Conservation (phyloP, 2,329 filamentous ascomycete species). For the Colletotrichum brevisporum region DNA sequence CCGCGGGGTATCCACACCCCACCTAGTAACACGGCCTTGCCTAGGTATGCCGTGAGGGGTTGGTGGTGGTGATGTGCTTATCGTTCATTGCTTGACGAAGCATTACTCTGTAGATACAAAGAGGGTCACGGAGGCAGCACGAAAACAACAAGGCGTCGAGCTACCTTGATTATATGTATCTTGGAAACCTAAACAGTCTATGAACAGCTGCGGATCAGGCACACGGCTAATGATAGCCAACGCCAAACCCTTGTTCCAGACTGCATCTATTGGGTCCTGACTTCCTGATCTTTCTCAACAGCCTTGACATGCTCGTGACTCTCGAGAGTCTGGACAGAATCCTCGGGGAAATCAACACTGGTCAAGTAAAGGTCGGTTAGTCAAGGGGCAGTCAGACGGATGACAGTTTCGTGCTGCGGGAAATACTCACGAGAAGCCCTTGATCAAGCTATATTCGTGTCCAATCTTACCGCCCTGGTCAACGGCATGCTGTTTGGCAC, state of each 20-base stretch:
- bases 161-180: background rate
- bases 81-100: background rate
- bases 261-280: slow-evolving; percentile 76
- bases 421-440: slow-evolving; percentile 86
- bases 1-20: background rate
- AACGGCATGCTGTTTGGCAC: slow-evolving; percentile 81
- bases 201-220: slow-evolving; percentile 16
- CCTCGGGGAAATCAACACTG: slow-evolving; percentile 81
- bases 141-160: no score
- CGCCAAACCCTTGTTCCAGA: background rate
- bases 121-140: no score
- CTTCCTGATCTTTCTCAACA: slow-evolving; percentile 81
- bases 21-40: no score
- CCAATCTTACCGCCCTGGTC: slow-evolving; percentile 87
- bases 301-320: slow-evolving; percentile 78
- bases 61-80: no score
- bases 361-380: background rate
- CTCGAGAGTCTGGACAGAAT: slow-evolving; percentile 75
- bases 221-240: slow-evolving; percentile 8
- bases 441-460: slow-evolving; percentile 89
- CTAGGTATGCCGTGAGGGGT: no score
- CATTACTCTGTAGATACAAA: background rate
- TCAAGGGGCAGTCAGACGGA: no score
- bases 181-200: slow-evolving; percentile 15
- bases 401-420: no score